phyloP scores from a whole-genome alignment of 257 asterid genomes.

The Capsicum pubescens region DNA sequence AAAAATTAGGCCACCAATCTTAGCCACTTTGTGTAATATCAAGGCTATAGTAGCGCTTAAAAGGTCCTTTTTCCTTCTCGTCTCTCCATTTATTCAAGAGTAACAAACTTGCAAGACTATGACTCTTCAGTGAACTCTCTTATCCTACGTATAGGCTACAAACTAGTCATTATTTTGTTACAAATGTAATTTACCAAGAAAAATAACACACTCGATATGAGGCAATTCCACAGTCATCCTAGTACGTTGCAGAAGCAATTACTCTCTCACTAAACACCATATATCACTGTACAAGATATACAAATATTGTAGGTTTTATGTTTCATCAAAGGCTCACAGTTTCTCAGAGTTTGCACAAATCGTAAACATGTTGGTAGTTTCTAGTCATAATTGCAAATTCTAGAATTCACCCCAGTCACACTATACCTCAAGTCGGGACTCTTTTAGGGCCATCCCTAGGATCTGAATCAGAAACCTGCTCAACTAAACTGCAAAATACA shows the following conservation, averaged over 20 bases:
- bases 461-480: conserved; percentile 29
- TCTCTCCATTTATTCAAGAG: not conserved
- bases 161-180: not conserved
- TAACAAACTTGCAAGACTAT: not conserved
- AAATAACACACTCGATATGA: not conserved
- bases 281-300: too few relatives aligned
- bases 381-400: not conserved
- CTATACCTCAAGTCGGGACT: conserved; percentile 24
- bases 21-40: not conserved
- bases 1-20: not conserved
- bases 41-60: conserved; percentile 11
- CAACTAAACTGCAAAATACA: conserved; percentile 37
- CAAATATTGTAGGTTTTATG: too few relatives aligned
- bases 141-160: not conserved
- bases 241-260: not conserved
- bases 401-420: not conserved
- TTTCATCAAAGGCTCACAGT: too few relatives aligned
- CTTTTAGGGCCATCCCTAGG: not conserved
- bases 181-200: not conserved
- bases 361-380: not conserved
- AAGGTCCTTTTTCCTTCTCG: not conserved
- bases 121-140: not conserved
- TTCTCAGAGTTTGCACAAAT: not conserved
- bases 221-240: not conserved
- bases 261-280: not conserved